phyloP scores from a whole-genome alignment of 352 stramenopile genomes.

The Thraustochytrium sp. region DNA sequence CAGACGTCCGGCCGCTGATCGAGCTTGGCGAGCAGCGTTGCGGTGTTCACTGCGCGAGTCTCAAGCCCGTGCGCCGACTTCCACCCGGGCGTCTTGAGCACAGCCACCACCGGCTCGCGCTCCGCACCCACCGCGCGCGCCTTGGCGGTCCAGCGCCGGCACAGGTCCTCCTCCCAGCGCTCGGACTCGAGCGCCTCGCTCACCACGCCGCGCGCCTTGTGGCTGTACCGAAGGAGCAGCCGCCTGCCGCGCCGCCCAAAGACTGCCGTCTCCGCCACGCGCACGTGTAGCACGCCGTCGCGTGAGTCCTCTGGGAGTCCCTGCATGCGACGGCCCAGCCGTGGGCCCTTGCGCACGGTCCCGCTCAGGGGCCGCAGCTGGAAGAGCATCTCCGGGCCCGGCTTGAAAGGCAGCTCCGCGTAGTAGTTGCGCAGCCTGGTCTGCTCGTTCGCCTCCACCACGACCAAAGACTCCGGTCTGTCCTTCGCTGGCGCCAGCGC shows the following conservation, averaged over 20 bases:
- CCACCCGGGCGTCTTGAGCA: conserved; percentile 14
- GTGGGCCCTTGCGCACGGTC: neutral
- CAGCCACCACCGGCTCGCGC: neutral
- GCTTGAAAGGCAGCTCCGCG: neutral
- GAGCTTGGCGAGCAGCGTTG: neutral
- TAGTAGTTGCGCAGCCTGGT: neutral
- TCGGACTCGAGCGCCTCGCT: neutral
- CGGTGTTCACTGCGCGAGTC: neutral
- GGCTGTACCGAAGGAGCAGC: neutral
- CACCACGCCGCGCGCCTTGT: neutral
- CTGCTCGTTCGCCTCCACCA: no score
- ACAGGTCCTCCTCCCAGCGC: neutral
- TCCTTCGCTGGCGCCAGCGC: neutral
- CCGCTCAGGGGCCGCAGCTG: neutral
- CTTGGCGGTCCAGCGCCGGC: neutral
- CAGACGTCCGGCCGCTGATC: conserved; percentile 5
- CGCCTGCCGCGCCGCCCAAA: neutral
- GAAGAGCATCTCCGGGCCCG: neutral
- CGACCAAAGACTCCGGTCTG: neutral
- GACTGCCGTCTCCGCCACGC: neutral
- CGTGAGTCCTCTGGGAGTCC: neutral
- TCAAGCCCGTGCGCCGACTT: neutral
- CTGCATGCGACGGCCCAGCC: neutral
- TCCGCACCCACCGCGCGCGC: neutral
- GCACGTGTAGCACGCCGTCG: conserved; percentile 2